These are phyloP conservation scores for Boeremia lycopersici DNA, from an alignment of 2,329 filamentous ascomycete genomes.

Conservation along the genomic window DNA sequence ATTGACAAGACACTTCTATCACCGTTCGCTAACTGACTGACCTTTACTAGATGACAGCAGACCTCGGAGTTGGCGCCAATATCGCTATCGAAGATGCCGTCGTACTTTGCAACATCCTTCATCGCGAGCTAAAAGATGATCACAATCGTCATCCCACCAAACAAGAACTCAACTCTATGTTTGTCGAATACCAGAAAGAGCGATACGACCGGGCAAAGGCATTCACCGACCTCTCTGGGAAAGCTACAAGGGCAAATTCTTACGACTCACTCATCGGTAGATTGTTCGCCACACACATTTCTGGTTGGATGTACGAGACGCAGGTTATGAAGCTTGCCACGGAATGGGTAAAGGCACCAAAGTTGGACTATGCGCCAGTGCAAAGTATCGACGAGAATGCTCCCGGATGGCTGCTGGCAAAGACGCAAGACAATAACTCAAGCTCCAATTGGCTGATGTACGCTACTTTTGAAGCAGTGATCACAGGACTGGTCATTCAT, in stretches of 20 bases:
- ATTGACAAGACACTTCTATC: background rate
- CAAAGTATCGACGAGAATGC: slow-evolving; percentile 21
- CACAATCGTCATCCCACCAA: slow-evolving; percentile 10
- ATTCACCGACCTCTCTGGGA: slow-evolving; percentile 17
- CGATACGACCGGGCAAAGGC: slow-evolving; percentile 14
- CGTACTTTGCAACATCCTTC: slow-evolving; percentile 23
- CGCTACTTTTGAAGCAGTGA: background rate
- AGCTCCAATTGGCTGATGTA: slow-evolving; percentile 9
- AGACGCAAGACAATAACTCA: background rate
- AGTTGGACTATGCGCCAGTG: slow-evolving; percentile 21
- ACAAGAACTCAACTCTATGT: slow-evolving; percentile 16
- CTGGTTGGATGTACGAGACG: background rate
- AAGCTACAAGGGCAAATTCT: slow-evolving; percentile 16
- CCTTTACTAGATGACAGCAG: slow-evolving; percentile 23
- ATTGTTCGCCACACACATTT: slow-evolving; percentile 13
- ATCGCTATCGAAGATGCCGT: slow-evolving; percentile 28
- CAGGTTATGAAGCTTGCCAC: slow-evolving; percentile 6
- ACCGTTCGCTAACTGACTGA: background rate
- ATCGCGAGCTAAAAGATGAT: slow-evolving; percentile 15
- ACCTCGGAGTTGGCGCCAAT: slow-evolving; percentile 28
- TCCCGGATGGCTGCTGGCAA: slow-evolving; percentile 13
- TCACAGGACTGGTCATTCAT: background rate
- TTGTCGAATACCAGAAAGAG: slow-evolving; percentile 19
- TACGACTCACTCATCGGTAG: slow-evolving; percentile 15
- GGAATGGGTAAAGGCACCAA: slow-evolving; percentile 11